Evolutionary conservation across 257 asterid genomes (phyloP).

Genomic region (Capsicum baccatum): DNA sequence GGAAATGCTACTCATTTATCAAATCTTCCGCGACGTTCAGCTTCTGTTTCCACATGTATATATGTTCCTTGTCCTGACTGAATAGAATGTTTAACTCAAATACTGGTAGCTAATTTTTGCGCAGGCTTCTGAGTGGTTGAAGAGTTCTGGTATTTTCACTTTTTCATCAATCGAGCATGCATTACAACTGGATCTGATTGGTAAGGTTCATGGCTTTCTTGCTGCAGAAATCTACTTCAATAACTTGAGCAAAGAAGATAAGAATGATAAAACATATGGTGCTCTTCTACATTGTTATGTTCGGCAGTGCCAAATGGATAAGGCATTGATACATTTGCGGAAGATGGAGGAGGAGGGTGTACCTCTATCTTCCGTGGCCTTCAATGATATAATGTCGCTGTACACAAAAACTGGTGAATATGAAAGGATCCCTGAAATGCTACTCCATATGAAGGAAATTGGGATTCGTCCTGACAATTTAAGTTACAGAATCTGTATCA

Average conservation of each 20-base stretch:
- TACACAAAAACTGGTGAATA: constrained; percentile 51
- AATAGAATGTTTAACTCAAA: not conserved
- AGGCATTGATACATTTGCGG: constrained; percentile 56
- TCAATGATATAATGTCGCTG: constrained; percentile 76
- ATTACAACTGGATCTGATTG: constrained; percentile 77
- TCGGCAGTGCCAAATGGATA: constrained; percentile 58
- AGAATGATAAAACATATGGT: constrained; percentile 67
- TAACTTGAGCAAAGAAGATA: constrained; percentile 62
- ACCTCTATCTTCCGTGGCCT: constrained; percentile 53
- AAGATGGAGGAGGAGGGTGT: constrained; percentile 69
- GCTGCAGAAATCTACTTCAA: constrained; percentile 74
- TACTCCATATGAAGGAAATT: constrained; percentile 55
- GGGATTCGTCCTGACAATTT: constrained; percentile 67
- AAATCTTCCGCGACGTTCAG: not conserved
- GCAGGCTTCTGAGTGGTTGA: constrained; percentile 79
- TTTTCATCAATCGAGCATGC: constrained; percentile 78
- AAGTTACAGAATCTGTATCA: constrained; percentile 82
- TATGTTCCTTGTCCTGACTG: not conserved
- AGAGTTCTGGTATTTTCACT: constrained; percentile 46
- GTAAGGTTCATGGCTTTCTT: constrained; percentile 67
- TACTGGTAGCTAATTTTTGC: not conserved
- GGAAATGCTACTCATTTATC: constrained; percentile 14
- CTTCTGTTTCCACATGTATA: not conserved
- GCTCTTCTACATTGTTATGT: constrained; percentile 89
- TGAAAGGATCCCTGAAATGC: constrained; percentile 59